phyloP scores from a whole-genome alignment of 1,139 yeast species.

The Citeromyces hawaiiensis region DNA sequence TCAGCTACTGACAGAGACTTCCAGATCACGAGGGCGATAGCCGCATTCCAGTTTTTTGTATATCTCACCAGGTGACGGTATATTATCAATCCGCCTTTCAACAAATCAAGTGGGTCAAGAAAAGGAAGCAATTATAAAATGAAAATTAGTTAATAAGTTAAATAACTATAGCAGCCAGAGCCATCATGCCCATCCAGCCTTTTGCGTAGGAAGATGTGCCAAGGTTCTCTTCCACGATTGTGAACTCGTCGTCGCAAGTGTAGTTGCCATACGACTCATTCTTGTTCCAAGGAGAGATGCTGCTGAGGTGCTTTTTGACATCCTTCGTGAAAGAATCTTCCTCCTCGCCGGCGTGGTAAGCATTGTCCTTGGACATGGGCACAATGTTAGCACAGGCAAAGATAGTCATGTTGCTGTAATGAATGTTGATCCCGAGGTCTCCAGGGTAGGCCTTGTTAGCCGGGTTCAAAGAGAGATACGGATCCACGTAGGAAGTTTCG shows the following conservation, averaged over 20 bases:
- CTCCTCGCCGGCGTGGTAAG: slow-evolving; percentile 4
- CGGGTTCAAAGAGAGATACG: slow-evolving; percentile 35
- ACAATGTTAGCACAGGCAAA: slow-evolving; percentile 34
- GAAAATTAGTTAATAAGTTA: no score
- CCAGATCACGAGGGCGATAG: no score
- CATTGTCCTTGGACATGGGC: slow-evolving; percentile 8
- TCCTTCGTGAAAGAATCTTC: not conserved
- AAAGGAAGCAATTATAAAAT: no score
- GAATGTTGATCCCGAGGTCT: slow-evolving; percentile 39
- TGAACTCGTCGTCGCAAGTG: not conserved
- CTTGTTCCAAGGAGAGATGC: not conserved
- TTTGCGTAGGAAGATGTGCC: not conserved
- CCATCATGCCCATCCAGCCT: not conserved
- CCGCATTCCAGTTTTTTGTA: no score
- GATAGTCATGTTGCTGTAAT: slow-evolving; percentile 31
- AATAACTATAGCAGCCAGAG: not conserved
- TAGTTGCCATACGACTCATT: not conserved
- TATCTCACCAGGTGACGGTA: no score
- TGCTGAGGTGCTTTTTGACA: not conserved
- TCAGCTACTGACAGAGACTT: no score
- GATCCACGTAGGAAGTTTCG: slow-evolving; percentile 36
- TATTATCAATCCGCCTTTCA: no score
- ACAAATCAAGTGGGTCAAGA: no score
- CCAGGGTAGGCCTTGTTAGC: slow-evolving; percentile 32
- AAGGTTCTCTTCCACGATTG: not conserved